Conservation (phyloP, 2,329 filamentous ascomycete species). For the Trichophaea hybrida region DNA sequence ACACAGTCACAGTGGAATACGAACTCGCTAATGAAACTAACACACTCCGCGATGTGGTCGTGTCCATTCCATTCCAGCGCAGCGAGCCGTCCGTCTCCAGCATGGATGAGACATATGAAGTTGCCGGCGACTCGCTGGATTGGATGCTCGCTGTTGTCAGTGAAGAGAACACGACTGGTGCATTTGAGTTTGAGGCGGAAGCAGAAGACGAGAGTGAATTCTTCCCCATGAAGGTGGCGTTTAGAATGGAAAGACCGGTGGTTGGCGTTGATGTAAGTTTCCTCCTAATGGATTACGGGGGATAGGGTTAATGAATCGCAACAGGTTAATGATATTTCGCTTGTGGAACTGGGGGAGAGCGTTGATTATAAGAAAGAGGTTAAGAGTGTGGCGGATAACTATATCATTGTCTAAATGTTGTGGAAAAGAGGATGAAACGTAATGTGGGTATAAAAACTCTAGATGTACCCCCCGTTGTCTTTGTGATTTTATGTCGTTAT, state of each 20-base stretch:
- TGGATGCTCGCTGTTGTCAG: constrained; percentile 85
- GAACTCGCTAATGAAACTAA: constrained; percentile 70
- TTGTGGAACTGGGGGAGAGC: constrained; percentile 62
- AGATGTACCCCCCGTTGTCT: no score
- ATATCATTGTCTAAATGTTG: constrained; percentile 51
- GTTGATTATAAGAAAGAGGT: constrained; percentile 73
- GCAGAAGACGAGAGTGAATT: constrained; percentile 83
- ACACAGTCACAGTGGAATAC: constrained; percentile 88
- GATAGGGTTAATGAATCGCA: constrained; percentile 20
- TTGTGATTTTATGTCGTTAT: no score
- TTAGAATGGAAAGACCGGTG: constrained; percentile 73
- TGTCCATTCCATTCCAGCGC: constrained; percentile 73
- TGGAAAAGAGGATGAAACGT: no score
- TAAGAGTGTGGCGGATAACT: constrained; percentile 61
- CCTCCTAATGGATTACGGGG: constrained; percentile 15
- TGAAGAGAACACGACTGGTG: constrained; percentile 65
- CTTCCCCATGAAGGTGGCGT: constrained; percentile 91
- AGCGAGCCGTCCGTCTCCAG: constrained; percentile 79
- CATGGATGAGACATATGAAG: constrained; percentile 88
- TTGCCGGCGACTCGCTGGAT: constrained; percentile 80
- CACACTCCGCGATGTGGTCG: constrained; percentile 61
- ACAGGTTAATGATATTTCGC: constrained; percentile 52
- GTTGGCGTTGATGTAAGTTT: constrained; percentile 81
- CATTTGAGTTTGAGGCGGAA: constrained; percentile 90
- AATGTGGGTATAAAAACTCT: no score